Evolutionary conservation across 2,329 filamentous ascomycete genomes (phyloP), one percentile per base, ranked within the genome.

Genomic region (Paecilomyces niveus): DNA sequence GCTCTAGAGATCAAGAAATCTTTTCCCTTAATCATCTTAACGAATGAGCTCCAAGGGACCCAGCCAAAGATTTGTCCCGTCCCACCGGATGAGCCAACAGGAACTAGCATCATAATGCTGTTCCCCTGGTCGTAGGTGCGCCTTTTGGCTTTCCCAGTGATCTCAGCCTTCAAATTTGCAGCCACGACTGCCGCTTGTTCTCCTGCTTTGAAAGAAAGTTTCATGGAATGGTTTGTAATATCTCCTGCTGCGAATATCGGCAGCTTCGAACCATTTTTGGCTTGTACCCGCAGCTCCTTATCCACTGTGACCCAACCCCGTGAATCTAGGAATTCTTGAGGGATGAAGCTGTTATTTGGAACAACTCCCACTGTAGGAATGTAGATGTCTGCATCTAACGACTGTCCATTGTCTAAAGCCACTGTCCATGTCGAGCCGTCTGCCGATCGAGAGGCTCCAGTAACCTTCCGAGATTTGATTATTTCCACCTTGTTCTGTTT

Each of bases 341-440:
- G 81, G 1, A 86, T 70, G 67, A 78, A 85, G 8, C 71, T 72
- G 21, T 77, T 81, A 68, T 83, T 85, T 0, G 82, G 82, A 7
- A 70, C 65, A 11, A 78, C 78, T 29, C 83, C 83, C 13, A 76
- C 76, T 0, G 80, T 80, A 3, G 78, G 76, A 57, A 85, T 78
- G 65, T 81, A 84, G 24, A 83, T 61, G 63, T 85, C 83, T 2
- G 78, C 75, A 1, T 73, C 72, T 45, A 81, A 63, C 2, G 68
- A 74, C 53, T 77, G 72, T 50, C 82, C 82, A 58, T 81, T 78
- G 60, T 69, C 71, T 18, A 83, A 67, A 3, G 66, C 65, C 24
- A 82, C 64, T 3, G 75, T 73, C 59, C 76, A 80, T 53, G 72
- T 73, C 29, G 35, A 39, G 6, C 11, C 3, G 35, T 72, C 76